Evolutionary conservation across 2,329 filamentous ascomycete genomes (phyloP).

Genomic region (Sporothrix mexicana): DNA sequence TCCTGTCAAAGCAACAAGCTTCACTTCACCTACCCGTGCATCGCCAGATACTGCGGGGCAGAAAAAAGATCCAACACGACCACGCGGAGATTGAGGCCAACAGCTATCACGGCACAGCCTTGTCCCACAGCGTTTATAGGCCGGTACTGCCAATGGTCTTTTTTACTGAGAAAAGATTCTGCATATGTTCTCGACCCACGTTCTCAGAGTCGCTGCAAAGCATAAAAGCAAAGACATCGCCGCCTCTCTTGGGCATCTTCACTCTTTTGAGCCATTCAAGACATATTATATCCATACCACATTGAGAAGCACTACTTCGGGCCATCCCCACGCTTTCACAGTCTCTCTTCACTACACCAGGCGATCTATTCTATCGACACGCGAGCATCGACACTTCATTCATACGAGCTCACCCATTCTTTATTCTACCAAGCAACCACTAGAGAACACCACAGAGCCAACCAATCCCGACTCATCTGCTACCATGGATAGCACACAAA

Average conservation of each 20-base stretch:
- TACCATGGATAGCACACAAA: slow-evolving; percentile 26
- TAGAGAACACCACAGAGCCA: background rate
- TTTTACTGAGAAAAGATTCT: background rate
- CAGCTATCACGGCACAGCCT: slow-evolving; percentile 15
- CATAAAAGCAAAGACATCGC: slow-evolving; percentile 16
- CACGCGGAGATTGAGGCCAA: slow-evolving; percentile 23
- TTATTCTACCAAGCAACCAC: background rate
- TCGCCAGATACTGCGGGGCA: slow-evolving; percentile 10
- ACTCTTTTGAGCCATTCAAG: slow-evolving; percentile 2
- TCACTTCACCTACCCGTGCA: background rate
- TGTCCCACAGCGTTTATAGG: background rate
- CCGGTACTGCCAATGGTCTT: background rate
- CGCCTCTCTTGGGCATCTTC: background rate
- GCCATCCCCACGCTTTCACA: background rate
- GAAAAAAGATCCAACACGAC: background rate
- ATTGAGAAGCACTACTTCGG: background rate
- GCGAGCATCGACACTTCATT: background rate
- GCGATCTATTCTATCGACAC: background rate
- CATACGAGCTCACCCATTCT: background rate
- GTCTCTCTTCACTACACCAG: background rate
- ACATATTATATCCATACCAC: background rate
- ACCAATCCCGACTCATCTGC: background rate
- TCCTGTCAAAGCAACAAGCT: background rate
- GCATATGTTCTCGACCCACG: background rate
- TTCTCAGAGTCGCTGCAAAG: background rate